A percentile compares a stretch with the other conserved stretches of the same genome.
Conservation (phyloP, 306 rosid species). For the Erythrophleum fordii region DNA sequence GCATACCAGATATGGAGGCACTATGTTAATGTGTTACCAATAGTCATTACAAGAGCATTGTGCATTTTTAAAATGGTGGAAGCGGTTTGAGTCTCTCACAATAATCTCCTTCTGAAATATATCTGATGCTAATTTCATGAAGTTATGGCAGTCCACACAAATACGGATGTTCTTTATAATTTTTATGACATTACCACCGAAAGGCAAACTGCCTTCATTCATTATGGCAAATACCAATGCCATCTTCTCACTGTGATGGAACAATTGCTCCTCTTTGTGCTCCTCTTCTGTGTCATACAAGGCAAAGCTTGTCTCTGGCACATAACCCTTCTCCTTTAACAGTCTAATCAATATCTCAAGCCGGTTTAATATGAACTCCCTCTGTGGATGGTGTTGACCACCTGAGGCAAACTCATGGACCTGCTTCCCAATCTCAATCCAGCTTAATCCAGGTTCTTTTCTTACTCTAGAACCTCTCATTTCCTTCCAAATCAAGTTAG, state of each 20-base stretch:
- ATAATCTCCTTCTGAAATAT: constrained; percentile 67
- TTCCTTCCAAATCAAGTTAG: constrained; percentile 66
- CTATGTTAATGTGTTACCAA: constrained; percentile 56
- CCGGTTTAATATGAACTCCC: constrained; percentile 48
- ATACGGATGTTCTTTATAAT: constrained; percentile 92
- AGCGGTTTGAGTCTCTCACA: constrained; percentile 90
- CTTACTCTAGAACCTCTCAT: constrained; percentile 74
- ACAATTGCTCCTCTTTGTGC: constrained; percentile 81
- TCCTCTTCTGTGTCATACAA: constrained; percentile 75
- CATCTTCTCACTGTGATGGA: constrained; percentile 87
- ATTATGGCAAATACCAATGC: constrained; percentile 76
- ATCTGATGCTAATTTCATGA: constrained; percentile 81
- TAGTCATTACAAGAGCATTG: constrained; percentile 81
- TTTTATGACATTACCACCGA: constrained; percentile 50
- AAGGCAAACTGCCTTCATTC: constrained; percentile 54
- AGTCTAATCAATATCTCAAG: constrained; percentile 66
- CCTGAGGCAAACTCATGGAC: constrained; percentile 89
- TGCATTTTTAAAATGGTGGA: constrained; percentile 76
- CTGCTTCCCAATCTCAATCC: constrained; percentile 74
- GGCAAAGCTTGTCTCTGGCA: constrained; percentile 69
- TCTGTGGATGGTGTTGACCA: constrained; percentile 63
- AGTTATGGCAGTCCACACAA: constrained; percentile 90
- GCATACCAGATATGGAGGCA: not conserved
- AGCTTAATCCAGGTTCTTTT: constrained; percentile 91
- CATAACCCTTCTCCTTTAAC: constrained; percentile 82